Conservation (phyloP, 228 moss, liverwort and hornwort species). For the Sphagnum fallax region DNA sequence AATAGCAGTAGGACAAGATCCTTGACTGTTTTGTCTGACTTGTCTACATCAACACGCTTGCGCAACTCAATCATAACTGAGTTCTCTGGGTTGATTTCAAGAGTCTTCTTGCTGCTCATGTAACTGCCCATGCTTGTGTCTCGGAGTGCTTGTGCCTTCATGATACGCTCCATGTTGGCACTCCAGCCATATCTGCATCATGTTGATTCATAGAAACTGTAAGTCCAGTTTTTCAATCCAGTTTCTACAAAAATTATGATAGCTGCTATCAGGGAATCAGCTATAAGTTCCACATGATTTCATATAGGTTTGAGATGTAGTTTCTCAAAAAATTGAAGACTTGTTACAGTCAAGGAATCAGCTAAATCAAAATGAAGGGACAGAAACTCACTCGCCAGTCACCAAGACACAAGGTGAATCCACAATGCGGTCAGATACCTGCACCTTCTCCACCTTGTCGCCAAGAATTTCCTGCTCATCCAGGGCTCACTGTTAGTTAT, state of each 20-base stretch:
- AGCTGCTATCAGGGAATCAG: no score
- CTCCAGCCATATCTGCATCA: constrained; percentile 62
- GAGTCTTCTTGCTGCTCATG: constrained; percentile 74
- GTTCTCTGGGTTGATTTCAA: constrained; percentile 75
- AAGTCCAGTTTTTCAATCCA: no score
- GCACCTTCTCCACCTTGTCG: constrained; percentile 71
- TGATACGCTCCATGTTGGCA: constrained; percentile 79
- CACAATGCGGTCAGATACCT: constrained; percentile 68
- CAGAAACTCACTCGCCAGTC: constrained; percentile 35
- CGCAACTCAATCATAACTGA: constrained; percentile 68
- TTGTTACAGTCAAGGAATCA: no score
- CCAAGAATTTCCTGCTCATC: constrained; percentile 46
- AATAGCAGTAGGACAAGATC: constrained; percentile 51
- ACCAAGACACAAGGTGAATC: constrained; percentile 71
- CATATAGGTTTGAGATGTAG: no score
- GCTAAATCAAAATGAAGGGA: no score
- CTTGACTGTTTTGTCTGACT: constrained; percentile 70
- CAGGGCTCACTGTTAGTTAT: background rate
- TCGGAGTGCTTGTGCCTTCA: constrained; percentile 72
- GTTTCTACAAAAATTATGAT: no score
- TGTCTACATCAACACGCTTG: constrained; percentile 60
- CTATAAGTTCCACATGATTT: no score
- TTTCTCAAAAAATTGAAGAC: no score
- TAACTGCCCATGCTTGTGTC: constrained; percentile 72
- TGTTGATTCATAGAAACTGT: no score